Evolutionary conservation across 1,284 basidiomycete genomes (phyloP).

Genomic region (Sporisorium reilianum): DNA sequence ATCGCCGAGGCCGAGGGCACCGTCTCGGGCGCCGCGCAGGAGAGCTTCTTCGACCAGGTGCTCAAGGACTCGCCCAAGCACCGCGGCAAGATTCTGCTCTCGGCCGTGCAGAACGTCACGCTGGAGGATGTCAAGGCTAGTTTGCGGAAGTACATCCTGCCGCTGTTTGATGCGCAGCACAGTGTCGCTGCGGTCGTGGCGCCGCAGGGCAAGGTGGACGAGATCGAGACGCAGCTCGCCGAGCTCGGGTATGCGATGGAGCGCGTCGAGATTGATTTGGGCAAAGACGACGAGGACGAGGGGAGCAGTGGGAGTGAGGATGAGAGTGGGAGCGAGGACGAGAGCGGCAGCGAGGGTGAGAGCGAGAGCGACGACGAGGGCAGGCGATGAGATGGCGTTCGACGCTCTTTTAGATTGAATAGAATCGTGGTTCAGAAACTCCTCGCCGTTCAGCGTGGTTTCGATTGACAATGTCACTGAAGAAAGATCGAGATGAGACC

Average conservation of each 20-base stretch:
- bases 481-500: too few relatives aligned
- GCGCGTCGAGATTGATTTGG: slow-evolving; percentile 78
- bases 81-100: slow-evolving; percentile 55
- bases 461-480: background rate
- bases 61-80: slow-evolving; percentile 58
- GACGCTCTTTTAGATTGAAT: background rate
- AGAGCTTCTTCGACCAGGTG: slow-evolving; percentile 57
- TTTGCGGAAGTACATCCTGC: slow-evolving; percentile 83
- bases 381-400: background rate
- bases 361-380: slow-evolving; percentile 27
- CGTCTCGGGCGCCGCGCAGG: slow-evolving; percentile 80
- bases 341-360: slow-evolving; percentile 52
- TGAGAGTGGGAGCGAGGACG: slow-evolving; percentile 21
- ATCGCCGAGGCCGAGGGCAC: slow-evolving; percentile 86
- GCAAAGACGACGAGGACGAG: slow-evolving; percentile 60
- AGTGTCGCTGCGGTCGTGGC: slow-evolving; percentile 87
- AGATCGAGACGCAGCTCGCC: slow-evolving; percentile 78
- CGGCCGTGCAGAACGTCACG: slow-evolving; percentile 75
- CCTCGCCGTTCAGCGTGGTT: too few relatives aligned
- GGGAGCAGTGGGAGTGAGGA: slow-evolving; percentile 16
- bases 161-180: slow-evolving; percentile 82
- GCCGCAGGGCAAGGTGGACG: slow-evolving; percentile 81
- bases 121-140: slow-evolving; percentile 80
- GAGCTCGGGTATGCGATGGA: slow-evolving; percentile 83
- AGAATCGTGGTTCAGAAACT: too few relatives aligned